Evolutionary conservation across 1,139 yeast species (phyloP).

Genomic region (Hansenula anomala): DNA sequence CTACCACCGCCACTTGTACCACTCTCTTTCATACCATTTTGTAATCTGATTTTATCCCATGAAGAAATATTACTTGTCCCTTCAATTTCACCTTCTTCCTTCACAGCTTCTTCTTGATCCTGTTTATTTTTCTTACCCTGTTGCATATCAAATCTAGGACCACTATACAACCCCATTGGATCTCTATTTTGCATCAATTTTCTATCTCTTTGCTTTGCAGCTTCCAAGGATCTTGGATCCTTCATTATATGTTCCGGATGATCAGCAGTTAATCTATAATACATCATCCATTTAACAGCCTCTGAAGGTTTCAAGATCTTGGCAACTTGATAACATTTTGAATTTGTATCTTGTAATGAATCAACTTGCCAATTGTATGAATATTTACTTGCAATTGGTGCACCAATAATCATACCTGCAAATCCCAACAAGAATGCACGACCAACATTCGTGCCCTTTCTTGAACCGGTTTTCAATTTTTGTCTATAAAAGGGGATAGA

Average conservation of each 20-base stretch:
- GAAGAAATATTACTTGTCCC: slow-evolving; percentile 9
- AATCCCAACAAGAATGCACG: slow-evolving; percentile 28
- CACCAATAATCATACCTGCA: slow-evolving; percentile 25
- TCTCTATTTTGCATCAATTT: slow-evolving; percentile 22
- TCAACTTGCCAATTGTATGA: slow-evolving; percentile 24
- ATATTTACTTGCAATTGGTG: slow-evolving; percentile 25
- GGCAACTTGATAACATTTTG: slow-evolving; percentile 30
- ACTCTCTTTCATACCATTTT: slow-evolving; percentile 6
- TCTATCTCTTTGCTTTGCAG: slow-evolving; percentile 19
- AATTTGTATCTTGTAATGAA: slow-evolving; percentile 16
- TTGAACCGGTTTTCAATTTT: slow-evolving; percentile 24
- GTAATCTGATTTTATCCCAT: slow-evolving; percentile 21
- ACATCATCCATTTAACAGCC: slow-evolving; percentile 32
- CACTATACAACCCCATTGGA: slow-evolving; percentile 29
- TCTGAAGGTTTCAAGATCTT: slow-evolving; percentile 26
- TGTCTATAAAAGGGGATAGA: slow-evolving; percentile 27
- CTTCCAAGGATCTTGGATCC: slow-evolving; percentile 29
- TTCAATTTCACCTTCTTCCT: slow-evolving; percentile 11
- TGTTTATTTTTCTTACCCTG: slow-evolving; percentile 9
- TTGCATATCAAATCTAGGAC: slow-evolving; percentile 21
- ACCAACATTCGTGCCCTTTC: slow-evolving; percentile 30
- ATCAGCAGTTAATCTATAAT: slow-evolving; percentile 29
- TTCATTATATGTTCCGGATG: slow-evolving; percentile 33
- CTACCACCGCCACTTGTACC: background rate
- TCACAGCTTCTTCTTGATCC: background rate